These are phyloP conservation scores for Iberis pinnata DNA, from an alignment of 345 rosid species.

Conservation along the genomic window DNA sequence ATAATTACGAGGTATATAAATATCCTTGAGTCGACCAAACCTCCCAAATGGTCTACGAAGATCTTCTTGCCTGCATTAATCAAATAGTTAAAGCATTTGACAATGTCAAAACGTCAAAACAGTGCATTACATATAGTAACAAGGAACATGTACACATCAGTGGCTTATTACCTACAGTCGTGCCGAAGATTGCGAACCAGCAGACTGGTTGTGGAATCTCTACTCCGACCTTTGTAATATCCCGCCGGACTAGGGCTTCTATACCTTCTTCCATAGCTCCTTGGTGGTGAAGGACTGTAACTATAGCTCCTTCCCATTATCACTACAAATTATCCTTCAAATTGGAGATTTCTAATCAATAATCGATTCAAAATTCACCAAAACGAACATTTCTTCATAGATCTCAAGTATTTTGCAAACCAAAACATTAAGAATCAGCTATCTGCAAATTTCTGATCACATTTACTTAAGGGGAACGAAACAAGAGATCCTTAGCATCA, in stretches of 20 bases:
- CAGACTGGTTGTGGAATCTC: slow-evolving; percentile 90
- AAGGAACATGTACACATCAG: neutral
- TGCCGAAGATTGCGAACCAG: slow-evolving; percentile 91
- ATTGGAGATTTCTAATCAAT: too few species aligned
- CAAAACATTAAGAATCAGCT: too few species aligned
- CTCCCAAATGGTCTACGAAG: slow-evolving; percentile 65
- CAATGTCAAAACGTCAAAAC: neutral
- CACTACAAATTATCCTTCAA: slow-evolving; percentile 5
- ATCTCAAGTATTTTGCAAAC: too few species aligned
- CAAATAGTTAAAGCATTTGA: neutral
- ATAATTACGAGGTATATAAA: slow-evolving; percentile 86
- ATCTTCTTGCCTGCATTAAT: slow-evolving; percentile 62
- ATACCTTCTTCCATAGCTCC: slow-evolving; percentile 53
- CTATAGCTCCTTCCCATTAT: slow-evolving; percentile 58
- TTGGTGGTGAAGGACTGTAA: slow-evolving; percentile 83
- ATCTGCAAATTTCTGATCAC: too few species aligned
- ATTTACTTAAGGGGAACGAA: too few species aligned
- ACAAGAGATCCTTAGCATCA: neutral
- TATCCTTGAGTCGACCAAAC: slow-evolving; percentile 80
- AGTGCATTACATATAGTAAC: too few species aligned
- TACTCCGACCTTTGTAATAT: slow-evolving; percentile 49
- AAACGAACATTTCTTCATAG: too few species aligned
- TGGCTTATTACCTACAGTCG: slow-evolving; percentile 61
- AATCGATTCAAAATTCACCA: neutral
- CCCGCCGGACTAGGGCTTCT: slow-evolving; percentile 67